phyloP scores from a whole-genome alignment of 2,329 filamentous ascomycete species.

The Tolypocladium tropicale region DNA sequence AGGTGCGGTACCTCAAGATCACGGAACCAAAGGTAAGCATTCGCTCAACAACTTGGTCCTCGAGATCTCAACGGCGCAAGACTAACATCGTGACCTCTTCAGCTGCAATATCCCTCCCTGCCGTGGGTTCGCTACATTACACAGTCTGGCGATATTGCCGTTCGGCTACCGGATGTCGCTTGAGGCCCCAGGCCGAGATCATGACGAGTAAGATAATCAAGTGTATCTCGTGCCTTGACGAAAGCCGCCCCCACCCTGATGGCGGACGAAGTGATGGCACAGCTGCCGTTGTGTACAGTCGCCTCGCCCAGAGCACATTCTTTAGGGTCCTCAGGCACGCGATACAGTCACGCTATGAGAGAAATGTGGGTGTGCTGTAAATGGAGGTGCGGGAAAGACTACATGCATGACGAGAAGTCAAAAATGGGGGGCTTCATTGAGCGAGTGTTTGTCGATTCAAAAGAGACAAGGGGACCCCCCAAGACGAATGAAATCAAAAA shows the following conservation, averaged over 20 bases:
- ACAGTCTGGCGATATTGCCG: conserved; percentile 92
- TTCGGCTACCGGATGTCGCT: conserved; percentile 83
- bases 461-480: background rate
- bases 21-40: conserved; percentile 88
- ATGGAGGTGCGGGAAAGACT: background rate
- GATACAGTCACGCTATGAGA: background rate
- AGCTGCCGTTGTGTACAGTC: too few species aligned
- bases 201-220: background rate
- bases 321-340: background rate
- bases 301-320: too few species aligned
- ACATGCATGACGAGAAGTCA: background rate
- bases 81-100: background rate
- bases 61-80: background rate
- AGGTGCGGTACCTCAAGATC: conserved; percentile 97
- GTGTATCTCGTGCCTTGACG: background rate
- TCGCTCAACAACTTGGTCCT: background rate
- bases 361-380: background rate
- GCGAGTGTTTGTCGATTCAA: background rate
- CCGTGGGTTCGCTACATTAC: conserved; percentile 99
- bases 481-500: background rate
- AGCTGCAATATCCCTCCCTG: conserved; percentile 96
- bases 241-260: background rate
- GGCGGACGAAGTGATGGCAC: background rate
- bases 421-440: background rate
- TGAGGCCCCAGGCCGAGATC: conserved; percentile 26